phyloP scores from a whole-genome alignment of 768 basidiomycete genomes.

The Ramaria sp. region DNA sequence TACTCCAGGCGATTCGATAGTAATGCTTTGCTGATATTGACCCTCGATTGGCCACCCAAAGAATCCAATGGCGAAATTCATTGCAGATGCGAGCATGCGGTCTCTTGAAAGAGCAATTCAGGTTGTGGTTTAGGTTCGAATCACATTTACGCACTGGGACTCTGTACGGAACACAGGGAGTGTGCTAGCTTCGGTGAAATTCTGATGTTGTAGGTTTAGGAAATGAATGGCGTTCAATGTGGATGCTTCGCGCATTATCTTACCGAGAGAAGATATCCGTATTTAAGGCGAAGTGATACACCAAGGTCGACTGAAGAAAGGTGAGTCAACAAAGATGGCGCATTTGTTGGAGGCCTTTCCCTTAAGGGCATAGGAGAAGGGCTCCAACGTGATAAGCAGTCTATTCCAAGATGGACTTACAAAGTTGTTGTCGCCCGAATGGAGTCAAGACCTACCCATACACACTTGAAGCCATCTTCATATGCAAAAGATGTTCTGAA shows the following conservation, averaged over 20 bases:
- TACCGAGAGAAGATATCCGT: constrained; percentile 30
- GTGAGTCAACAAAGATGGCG: neutral
- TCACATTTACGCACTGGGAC: constrained; percentile 26
- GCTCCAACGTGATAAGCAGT: neutral
- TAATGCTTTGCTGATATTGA: constrained; percentile 35
- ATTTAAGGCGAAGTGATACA: constrained; percentile 31
- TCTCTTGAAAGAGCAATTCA: constrained; percentile 19
- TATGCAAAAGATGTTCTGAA: neutral
- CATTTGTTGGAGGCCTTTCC: neutral
- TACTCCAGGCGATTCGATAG: constrained; percentile 27
- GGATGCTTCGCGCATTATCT: neutral
- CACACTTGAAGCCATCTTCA: neutral
- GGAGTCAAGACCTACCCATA: constrained; percentile 5
- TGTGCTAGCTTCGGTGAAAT: constrained; percentile 25
- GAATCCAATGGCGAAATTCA: constrained; percentile 42
- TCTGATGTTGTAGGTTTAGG: constrained; percentile 14
- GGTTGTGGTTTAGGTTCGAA: neutral
- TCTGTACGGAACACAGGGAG: constrained; percentile 44
- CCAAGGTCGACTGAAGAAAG: constrained; percentile 24
- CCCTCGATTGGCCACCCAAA: constrained; percentile 35
- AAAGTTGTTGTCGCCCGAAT: constrained; percentile 15
- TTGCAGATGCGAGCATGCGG: constrained; percentile 41
- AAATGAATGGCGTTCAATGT: neutral
- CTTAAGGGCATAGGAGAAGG: neutral
- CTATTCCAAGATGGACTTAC: neutral